Evolutionary conservation across 495 filamentous ascomycete species (phyloP), one percentile per base, ranked within the genome.

Genomic region (Niebla homalea): DNA sequence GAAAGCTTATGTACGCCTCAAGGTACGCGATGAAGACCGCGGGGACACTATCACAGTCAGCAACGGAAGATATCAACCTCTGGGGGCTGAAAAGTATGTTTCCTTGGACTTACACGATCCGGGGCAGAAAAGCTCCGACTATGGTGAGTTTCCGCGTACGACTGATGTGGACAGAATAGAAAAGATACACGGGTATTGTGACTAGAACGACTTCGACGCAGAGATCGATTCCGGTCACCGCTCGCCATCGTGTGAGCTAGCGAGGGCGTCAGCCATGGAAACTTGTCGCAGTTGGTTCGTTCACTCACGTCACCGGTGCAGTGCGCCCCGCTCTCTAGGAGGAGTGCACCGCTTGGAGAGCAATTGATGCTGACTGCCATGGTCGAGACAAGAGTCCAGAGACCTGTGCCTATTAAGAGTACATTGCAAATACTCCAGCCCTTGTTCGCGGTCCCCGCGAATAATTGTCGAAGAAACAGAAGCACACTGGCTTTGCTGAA

Each of bases 91-190:
- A 47, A 3, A 25, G 25, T 25, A 5, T 26, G 25, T 26, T n/a
- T 4, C 3, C 5, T 26, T n/a, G 35, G 25, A 47, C 44, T 47
- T 32, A 47, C 44, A 35, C 21, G 25, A 35, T 35, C 25, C 44
- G 44, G 35, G 44, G 44, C 10, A 47, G 15, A 22, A 47, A 47
- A 29, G 44, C 21, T 26, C 20, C 44, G 44, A 47, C 4, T 29
- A 47, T 47, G 19, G 26, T 36, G n/a, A 35, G 15, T 22, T 47
- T 47, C 44, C 44, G 44, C 16, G 25, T 35, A 5, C 25, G 20
- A 16, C 44, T 47, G 44, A 47, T 47, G 26, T 47, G 2, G 15
- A 47, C 44, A 5, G 44, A 47, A 47, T 47, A 47, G 44, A 47
- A 47, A 5, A 47, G 44, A 35, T 29, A 29, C 7, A 22, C 25